Evolutionary conservation across 192 early-diverging fungal genomes (phyloP).

Genomic region (Lobosporangium transversale): DNA sequence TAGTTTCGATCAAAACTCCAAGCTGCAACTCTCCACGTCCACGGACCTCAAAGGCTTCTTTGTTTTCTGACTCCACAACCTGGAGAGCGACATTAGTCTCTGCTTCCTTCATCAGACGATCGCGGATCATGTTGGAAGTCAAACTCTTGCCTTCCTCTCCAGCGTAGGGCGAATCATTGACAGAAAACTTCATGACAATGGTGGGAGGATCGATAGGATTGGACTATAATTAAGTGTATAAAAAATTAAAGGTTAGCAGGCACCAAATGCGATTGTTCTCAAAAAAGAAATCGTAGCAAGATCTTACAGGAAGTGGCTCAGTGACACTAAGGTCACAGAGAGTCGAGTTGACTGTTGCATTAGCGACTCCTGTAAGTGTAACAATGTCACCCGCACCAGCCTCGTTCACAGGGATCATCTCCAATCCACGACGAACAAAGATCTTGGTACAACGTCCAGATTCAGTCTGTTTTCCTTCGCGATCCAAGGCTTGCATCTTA

Average conservation of each 20-base stretch:
- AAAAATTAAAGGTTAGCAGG: neutral
- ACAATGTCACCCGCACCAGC: slow-evolving; percentile 89
- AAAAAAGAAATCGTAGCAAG: neutral
- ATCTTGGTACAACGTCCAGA: slow-evolving; percentile 81
- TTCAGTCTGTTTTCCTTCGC: slow-evolving; percentile 71
- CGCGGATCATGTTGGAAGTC: slow-evolving; percentile 83
- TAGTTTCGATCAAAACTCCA: slow-evolving; percentile 88
- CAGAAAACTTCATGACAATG: slow-evolving; percentile 85
- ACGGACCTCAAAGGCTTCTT: slow-evolving; percentile 82
- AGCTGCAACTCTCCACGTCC: slow-evolving; percentile 92
- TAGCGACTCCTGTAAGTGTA: slow-evolving; percentile 78
- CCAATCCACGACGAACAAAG: slow-evolving; percentile 77
- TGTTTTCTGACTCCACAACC: slow-evolving; percentile 71
- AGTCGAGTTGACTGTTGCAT: slow-evolving; percentile 83
- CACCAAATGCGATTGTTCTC: neutral
- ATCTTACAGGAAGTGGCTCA: slow-evolving; percentile 67
- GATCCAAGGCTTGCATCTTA: slow-evolving; percentile 76
- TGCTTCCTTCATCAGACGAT: slow-evolving; percentile 77
- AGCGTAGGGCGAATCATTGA: slow-evolving; percentile 88
- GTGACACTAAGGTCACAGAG: slow-evolving; percentile 69
- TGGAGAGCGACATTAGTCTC: slow-evolving; percentile 87
- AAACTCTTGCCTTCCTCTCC: slow-evolving; percentile 80
- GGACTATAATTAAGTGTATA: slow-evolving; percentile 48
- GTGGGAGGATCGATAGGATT: slow-evolving; percentile 87
- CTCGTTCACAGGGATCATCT: slow-evolving; percentile 74